A percentile compares a stretch with the other conserved stretches of the same genome.
phyloP scores from a whole-genome alignment of 225 moss, liverwort and hornwort genomes.

The Ulota crispa region DNA sequence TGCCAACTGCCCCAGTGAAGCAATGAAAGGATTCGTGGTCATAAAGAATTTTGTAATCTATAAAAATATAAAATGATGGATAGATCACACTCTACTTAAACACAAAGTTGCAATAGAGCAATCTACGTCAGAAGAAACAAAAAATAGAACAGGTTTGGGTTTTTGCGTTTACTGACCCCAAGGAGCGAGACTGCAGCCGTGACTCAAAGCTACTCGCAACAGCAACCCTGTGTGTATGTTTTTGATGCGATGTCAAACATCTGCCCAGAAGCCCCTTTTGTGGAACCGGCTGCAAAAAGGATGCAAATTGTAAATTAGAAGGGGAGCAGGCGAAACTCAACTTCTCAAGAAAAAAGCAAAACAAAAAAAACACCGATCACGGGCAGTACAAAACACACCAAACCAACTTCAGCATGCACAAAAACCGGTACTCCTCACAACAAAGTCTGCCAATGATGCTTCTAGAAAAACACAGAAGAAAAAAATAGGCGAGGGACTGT shows the following conservation, averaged over 20 bases:
- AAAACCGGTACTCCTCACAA: neutral
- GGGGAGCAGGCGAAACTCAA: neutral
- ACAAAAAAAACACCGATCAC: neutral
- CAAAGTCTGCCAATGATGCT: neutral
- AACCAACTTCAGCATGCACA: neutral
- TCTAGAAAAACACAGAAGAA: neutral
- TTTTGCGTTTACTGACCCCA: conserved; percentile 48
- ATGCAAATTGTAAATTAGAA: neutral
- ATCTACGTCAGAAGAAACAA: conserved; percentile 29
- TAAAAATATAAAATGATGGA: neutral
- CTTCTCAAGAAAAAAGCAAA: neutral
- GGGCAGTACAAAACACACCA: neutral
- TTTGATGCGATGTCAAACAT: conserved; percentile 54
- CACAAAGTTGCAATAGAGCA: conserved; percentile 32
- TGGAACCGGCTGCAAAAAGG: conserved; percentile 46
- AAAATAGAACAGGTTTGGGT: conserved; percentile 32
- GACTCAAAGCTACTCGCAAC: conserved; percentile 55
- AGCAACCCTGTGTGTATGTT: conserved; percentile 46
- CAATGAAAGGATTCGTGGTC: neutral
- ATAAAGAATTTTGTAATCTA: neutral
- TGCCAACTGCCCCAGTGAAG: neutral
- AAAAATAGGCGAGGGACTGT: neutral
- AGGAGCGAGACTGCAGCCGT: conserved; percentile 51
- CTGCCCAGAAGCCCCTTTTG: conserved; percentile 56
- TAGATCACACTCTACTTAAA: conserved; percentile 21